Evolutionary conservation across 2,329 filamentous ascomycete species (phyloP).

Genomic region (Alternaria solani): DNA sequence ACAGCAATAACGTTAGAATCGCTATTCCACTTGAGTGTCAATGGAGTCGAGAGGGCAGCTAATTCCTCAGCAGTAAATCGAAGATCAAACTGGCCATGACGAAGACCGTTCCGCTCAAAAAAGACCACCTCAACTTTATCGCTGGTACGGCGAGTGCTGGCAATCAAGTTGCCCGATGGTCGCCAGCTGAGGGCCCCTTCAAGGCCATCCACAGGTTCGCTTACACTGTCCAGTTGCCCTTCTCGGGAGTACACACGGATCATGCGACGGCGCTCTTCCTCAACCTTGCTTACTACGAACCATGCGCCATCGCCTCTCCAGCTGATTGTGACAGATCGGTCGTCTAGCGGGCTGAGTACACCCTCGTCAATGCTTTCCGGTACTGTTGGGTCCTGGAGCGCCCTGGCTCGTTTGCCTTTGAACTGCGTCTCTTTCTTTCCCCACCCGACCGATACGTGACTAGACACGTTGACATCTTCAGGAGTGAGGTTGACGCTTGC

Average conservation of each 20-base stretch:
- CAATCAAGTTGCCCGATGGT: slow-evolving; percentile 87
- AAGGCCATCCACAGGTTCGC: slow-evolving; percentile 92
- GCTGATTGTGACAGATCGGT: slow-evolving; percentile 75
- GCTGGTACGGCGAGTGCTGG: slow-evolving; percentile 77
- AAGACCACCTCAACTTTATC: slow-evolving; percentile 84
- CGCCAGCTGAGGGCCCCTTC: slow-evolving; percentile 90
- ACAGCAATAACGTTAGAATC: slow-evolving; percentile 92
- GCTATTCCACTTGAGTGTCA: slow-evolving; percentile 83
- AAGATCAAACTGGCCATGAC: slow-evolving; percentile 93
- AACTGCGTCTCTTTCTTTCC: slow-evolving; percentile 99
- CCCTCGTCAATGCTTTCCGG: slow-evolving; percentile 92
- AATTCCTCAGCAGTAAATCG: slow-evolving; percentile 69
- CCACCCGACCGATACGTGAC: slow-evolving; percentile 96
- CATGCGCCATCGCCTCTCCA: slow-evolving; percentile 96
- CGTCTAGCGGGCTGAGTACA: slow-evolving; percentile 75
- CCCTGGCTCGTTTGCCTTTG: slow-evolving; percentile 86
- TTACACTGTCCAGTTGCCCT: slow-evolving; percentile 88
- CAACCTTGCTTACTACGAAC: slow-evolving; percentile 84
- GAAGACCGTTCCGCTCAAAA: slow-evolving; percentile 95
- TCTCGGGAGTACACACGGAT: slow-evolving; percentile 92
- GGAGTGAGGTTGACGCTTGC: slow-evolving; percentile 74
- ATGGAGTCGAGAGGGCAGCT: slow-evolving; percentile 62
- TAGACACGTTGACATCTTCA: slow-evolving; percentile 85
- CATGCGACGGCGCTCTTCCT: slow-evolving; percentile 73
- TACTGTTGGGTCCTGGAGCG: slow-evolving; percentile 90